Conservation (phyloP, 257 asterid genomes). For the Ilex aquifolium region DNA sequence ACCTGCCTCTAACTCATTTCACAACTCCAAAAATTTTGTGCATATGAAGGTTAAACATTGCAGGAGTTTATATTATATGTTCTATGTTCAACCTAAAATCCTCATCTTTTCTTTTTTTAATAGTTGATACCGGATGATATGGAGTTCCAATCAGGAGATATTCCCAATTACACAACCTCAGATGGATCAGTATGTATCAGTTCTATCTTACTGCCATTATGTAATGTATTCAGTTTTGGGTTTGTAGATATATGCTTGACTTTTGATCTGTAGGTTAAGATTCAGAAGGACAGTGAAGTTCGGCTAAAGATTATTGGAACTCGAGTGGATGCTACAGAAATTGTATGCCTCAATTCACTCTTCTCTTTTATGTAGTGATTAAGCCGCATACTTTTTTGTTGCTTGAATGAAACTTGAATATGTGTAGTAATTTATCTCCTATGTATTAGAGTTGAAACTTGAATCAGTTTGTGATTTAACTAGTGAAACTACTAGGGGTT, state of each 20-base stretch:
- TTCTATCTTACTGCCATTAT: background rate
- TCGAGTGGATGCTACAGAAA: constrained; percentile 73
- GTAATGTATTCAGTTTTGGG: background rate
- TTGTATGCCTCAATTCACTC: constrained; percentile 38
- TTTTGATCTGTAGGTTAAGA: constrained; percentile 27
- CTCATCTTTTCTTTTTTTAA: background rate
- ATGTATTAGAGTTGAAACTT: no score
- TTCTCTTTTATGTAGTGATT: background rate
- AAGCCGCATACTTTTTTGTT: background rate
- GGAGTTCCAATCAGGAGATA: constrained; percentile 95
- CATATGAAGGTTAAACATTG: background rate
- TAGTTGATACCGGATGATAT: constrained; percentile 95
- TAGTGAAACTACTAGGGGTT: no score
- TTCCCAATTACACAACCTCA: constrained; percentile 92
- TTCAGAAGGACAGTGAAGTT: constrained; percentile 43
- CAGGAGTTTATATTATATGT: background rate
- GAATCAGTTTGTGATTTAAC: no score
- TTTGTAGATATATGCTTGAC: background rate
- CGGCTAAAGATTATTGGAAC: constrained; percentile 46
- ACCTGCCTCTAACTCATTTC: no score
- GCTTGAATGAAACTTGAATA: background rate
- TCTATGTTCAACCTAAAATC: background rate
- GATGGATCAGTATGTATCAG: constrained; percentile 41
- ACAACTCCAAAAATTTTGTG: no score
- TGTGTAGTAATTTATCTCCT: background rate